A percentile compares a stretch with the other conserved stretches of the same genome.
These are phyloP conservation scores for Luffa acutangula DNA, from an alignment of 306 rosid species.

Conservation along the genomic window DNA sequence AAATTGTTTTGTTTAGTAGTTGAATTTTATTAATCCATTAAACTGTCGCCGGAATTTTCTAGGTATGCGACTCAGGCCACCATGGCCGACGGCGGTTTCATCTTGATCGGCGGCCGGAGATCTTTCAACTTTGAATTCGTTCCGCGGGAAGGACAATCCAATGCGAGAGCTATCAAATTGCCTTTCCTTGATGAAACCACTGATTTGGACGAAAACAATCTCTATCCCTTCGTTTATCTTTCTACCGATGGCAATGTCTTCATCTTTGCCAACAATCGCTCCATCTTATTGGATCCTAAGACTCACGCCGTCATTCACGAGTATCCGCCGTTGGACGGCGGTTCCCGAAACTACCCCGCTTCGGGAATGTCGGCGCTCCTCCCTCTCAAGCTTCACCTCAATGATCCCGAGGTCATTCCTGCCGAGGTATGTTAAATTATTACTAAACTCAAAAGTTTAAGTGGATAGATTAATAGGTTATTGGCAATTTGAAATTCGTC, in stretches of 20 bases:
- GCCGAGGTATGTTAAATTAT: constrained; percentile 19
- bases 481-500: too few relatives aligned
- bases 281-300: constrained; percentile 43
- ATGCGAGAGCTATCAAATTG: constrained; percentile 1
- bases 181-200: constrained; percentile 59
- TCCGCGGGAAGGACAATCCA: constrained; percentile 31
- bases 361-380: constrained; percentile 70
- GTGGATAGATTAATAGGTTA: too few relatives aligned
- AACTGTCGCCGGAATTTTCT: not conserved
- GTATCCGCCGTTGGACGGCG: constrained; percentile 40
- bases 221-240: constrained; percentile 68
- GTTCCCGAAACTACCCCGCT: constrained; percentile 81
- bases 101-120: constrained; percentile 65
- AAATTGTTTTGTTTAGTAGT: not conserved
- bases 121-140: constrained; percentile 54
- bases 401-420: not conserved
- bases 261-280: constrained; percentile 69
- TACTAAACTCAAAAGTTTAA: not conserved
- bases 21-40: not conserved
- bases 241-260: constrained; percentile 63
- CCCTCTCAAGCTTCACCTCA: constrained; percentile 33
- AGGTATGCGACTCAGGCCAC: constrained; percentile 67
- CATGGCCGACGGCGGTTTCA: constrained; percentile 37
- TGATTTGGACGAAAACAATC: constrained; percentile 81
- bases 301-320: constrained; percentile 32